These are phyloP conservation scores for Uronychia setigera DNA, from an alignment of 73 alveolate species.

Conservation along the genomic window DNA sequence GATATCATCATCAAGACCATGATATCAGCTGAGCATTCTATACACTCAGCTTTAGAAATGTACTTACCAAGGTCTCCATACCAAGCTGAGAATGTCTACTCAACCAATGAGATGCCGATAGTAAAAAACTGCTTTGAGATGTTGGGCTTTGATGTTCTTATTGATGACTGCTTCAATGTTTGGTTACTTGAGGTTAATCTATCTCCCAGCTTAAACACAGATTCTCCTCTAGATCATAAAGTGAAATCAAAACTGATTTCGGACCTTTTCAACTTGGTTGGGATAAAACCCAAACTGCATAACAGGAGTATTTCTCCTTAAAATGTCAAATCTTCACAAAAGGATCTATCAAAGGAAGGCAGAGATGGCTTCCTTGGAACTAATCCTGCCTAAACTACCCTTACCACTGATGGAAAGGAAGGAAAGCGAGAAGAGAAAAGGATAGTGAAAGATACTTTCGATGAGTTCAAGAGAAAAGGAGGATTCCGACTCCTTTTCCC, in stretches of 20 bases:
- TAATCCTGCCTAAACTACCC: too few species aligned
- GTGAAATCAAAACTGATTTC: constrained; percentile 76
- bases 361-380: not conserved
- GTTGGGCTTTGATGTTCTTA: constrained; percentile 80
- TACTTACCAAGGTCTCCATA: not conserved
- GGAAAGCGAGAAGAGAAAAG: not conserved
- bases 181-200: constrained; percentile 91
- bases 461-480: not conserved
- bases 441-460: not conserved
- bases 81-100: not conserved
- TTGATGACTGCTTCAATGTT: constrained; percentile 75
- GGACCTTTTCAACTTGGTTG: constrained; percentile 43
- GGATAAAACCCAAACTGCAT: constrained; percentile 15
- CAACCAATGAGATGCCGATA: not conserved
- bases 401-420: too few species aligned
- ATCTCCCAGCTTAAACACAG: constrained; percentile 80
- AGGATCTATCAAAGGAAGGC: not conserved
- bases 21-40: constrained; percentile 67
- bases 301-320: not conserved
- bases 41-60: not conserved
- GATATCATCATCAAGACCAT: constrained; percentile 82
- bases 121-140: constrained; percentile 25
- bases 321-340: not conserved
- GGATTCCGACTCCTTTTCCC: not conserved
- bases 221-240: constrained; percentile 75